phyloP scores from a whole-genome alignment of 257 asterid genomes.

The Solanum etuberosum region DNA sequence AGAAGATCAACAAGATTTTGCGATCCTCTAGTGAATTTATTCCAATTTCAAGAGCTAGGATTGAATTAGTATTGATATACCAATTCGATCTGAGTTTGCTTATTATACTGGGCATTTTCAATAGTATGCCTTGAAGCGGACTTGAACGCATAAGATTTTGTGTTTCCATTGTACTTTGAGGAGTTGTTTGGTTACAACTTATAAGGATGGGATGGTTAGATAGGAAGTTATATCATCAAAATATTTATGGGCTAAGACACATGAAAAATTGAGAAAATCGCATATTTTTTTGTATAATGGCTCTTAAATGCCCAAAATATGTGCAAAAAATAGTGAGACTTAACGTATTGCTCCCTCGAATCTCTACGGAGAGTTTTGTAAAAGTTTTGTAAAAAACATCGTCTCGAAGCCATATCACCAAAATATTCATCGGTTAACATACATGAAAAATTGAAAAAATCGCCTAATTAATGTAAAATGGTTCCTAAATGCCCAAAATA shows the following conservation, averaged over 20 bases:
- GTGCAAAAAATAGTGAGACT: neutral
- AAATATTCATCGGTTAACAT: no score
- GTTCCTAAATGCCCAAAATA: neutral
- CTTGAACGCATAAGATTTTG: neutral
- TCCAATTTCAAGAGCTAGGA: neutral
- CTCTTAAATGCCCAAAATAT: no score
- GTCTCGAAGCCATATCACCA: neutral
- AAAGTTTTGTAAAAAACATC: no score
- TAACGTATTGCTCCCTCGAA: neutral
- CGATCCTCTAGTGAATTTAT: neutral
- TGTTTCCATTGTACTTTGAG: neutral
- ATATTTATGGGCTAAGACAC: neutral
- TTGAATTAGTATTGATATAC: neutral
- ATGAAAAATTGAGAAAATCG: neutral
- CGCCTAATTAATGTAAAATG: neutral
- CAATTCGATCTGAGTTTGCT: neutral
- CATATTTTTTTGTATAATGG: neutral
- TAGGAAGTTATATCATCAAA: neutral
- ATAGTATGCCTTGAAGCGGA: neutral
- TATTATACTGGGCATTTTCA: neutral
- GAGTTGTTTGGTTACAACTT: neutral
- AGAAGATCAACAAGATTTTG: neutral
- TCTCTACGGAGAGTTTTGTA: neutral
- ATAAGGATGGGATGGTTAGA: neutral
- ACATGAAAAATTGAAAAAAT: no score